Percentiles rank a stretch among this genome's conserved stretches.
Evolutionary conservation across 768 basidiomycete species (phyloP).

Genomic region (Coprinopsis strossmayeri): DNA sequence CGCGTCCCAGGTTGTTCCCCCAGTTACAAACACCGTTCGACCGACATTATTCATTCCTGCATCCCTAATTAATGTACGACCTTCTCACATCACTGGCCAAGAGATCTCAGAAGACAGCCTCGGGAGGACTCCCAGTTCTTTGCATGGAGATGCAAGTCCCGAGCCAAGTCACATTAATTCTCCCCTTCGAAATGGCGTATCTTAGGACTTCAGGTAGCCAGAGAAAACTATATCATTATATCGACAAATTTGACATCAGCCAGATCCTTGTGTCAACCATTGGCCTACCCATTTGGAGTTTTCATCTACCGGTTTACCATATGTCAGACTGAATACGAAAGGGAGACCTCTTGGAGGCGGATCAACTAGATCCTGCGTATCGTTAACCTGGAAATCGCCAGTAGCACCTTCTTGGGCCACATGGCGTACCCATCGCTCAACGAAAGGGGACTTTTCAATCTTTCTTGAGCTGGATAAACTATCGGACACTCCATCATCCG

Average conservation of each 20-base stretch:
- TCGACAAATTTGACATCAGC: not conserved
- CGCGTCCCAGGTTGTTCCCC: conserved; percentile 40
- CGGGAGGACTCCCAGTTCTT: conserved; percentile 52
- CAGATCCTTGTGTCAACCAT: not conserved
- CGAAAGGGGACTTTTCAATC: not conserved
- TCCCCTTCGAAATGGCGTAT: not conserved
- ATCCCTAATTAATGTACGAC: conserved; percentile 20
- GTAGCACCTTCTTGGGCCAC: not conserved
- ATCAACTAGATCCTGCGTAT: too few species aligned
- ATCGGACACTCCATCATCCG: not conserved
- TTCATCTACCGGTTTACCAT: too few species aligned
- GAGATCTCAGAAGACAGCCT: conserved; percentile 21
- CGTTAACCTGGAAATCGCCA: not conserved
- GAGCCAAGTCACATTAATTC: conserved; percentile 18
- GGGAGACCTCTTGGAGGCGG: not conserved
- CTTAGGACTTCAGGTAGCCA: too few species aligned
- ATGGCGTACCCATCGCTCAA: not conserved
- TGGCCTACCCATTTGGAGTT: not conserved
- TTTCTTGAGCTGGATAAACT: not conserved
- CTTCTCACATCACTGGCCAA: conserved; percentile 15
- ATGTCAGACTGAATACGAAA: not conserved
- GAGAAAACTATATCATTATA: not conserved
- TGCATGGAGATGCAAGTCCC: conserved; percentile 53
- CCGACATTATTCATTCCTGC: conserved; percentile 34
- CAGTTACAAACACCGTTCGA: conserved; percentile 25